Base-by-base conservation (phyloP, 495 filamentous ascomycete species). In the Aspergillus ostianus region DNA sequence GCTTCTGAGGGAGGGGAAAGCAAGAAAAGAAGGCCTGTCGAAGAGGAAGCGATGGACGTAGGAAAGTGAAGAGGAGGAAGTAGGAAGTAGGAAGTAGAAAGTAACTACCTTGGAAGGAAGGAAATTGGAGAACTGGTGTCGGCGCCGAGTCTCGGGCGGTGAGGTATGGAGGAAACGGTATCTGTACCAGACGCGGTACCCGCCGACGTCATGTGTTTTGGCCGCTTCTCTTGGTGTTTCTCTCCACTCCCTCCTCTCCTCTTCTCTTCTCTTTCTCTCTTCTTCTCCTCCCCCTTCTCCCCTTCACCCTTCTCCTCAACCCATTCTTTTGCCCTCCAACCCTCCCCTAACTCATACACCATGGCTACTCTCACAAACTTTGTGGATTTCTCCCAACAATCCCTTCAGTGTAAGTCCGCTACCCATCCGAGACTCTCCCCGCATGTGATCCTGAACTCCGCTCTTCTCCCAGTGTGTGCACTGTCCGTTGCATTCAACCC, bases 401-500 rank as follows among this genome's bases (percentile, higher is more conserved):
- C 77, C 47, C 55, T 83, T n/a, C 69, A 74, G 55, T 68, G 79
- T 82, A 75, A 6, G 65, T 64, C 49, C 63, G 49, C 47, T 36
- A 50, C 23, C 4, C 23, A 26, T 18, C 20, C 7, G 20, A n/a
- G 6, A 51, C 21, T 44, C 50, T 36, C 61, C 64, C 63, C 58
- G 64, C 66, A 75, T 73, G 71, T 77, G 71, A 76, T 73, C 61
- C 67, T 73, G 51, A 73, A 67, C 64, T 32, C 30, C 29, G 19
- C 15, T 13, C 26, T 29, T 54, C 30, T 26, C 45, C 50, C 53
- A 84, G 81, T 75, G 62, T 74, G 79, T 64, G 78, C 77, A 48
- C 66, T 78, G 51, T 70, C 77, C 44, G 80, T 84, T 67, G 74
- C 77, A 12, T 84, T 84, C 62, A 84, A 84, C 59, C 81, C 81